phyloP scores from a whole-genome alignment of 345 rosid genomes.

The Brassica rapa region DNA sequence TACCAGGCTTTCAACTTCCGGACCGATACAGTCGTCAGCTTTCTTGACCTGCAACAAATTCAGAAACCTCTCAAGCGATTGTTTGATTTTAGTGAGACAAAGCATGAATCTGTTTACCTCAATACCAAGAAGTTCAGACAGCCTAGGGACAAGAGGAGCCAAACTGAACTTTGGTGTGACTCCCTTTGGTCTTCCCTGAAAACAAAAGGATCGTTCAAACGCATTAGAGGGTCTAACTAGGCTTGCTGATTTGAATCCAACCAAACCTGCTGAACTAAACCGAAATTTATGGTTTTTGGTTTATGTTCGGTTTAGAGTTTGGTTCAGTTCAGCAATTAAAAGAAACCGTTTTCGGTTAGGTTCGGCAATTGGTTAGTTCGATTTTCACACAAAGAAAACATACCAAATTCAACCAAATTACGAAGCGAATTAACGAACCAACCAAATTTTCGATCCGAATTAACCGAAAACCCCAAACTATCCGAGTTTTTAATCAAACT shows the following conservation, averaged over 20 bases:
- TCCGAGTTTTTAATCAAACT: background rate
- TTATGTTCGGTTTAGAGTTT: background rate
- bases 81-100: background rate
- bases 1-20: constrained; percentile 73
- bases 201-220: constrained; percentile 18
- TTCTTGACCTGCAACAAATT: constrained; percentile 60
- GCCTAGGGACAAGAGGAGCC: constrained; percentile 90
- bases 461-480: background rate
- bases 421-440: background rate
- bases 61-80: background rate
- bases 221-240: background rate
- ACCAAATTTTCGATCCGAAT: background rate
- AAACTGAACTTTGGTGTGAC: constrained; percentile 89
- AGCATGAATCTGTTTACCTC: constrained; percentile 48
- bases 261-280: background rate
- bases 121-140: constrained; percentile 80
- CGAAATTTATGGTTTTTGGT: background rate
- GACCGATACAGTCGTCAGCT: constrained; percentile 83
- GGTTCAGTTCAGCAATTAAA: background rate
- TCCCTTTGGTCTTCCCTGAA: constrained; percentile 95
- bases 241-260: background rate
- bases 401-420: background rate
- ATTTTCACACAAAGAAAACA: background rate
- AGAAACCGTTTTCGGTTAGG: background rate
- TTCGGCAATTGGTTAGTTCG: background rate